These are phyloP conservation scores for Vachellia collinsii DNA, from an alignment of 306 rosid species.

Conservation along the genomic window DNA sequence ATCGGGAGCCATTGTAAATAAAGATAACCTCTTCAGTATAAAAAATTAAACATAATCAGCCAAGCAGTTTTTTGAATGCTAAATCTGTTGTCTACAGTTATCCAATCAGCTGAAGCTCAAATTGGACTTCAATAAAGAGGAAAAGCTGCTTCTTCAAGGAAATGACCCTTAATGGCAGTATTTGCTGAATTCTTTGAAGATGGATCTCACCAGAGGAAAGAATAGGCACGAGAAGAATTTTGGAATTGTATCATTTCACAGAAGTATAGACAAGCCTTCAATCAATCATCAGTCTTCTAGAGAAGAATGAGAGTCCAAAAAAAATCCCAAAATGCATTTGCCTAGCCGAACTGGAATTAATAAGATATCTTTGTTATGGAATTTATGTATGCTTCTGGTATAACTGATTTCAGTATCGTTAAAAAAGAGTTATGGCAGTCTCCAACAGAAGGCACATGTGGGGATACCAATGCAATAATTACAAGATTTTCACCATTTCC, in stretches of 20 bases:
- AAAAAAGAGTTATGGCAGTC: constrained; percentile 51
- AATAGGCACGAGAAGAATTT: constrained; percentile 8
- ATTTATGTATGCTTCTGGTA: constrained; percentile 60
- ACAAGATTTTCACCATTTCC: constrained; percentile 80
- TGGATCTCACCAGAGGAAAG: constrained; percentile 19
- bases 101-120: constrained; percentile 21
- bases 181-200: constrained; percentile 19
- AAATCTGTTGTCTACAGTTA: background rate
- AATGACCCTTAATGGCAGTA: background rate
- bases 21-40: background rate
- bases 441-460: constrained; percentile 35
- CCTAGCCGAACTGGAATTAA: constrained; percentile 1
- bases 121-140: background rate
- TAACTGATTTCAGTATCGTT: constrained; percentile 47
- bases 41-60: background rate
- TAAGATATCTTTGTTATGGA: constrained; percentile 50
- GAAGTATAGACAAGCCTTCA: constrained; percentile 7
- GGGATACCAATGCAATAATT: constrained; percentile 57
- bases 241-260: background rate
- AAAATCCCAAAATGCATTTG: constrained; percentile 2
- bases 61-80: background rate
- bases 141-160: constrained; percentile 13
- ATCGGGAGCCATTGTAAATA: background rate
- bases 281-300: constrained; percentile 9
- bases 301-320: background rate